Conservation (phyloP, 805 yeast genomes). For the Lachancea meyersii region DNA sequence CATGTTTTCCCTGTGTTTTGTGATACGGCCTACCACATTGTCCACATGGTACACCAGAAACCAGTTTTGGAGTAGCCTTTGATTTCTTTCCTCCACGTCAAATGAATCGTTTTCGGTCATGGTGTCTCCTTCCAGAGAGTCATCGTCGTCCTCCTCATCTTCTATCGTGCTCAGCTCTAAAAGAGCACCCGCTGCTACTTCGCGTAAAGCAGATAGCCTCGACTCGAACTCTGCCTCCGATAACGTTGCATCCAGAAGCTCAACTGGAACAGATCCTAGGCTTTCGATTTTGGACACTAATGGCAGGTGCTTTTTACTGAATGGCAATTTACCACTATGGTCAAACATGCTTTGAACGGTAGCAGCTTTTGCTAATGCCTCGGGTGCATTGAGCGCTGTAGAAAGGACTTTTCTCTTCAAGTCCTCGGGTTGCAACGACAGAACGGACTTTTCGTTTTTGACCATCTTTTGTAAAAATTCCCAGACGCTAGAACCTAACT, state of each 20-base stretch:
- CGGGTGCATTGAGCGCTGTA: constrained; percentile 5
- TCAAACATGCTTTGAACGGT: constrained; percentile 7
- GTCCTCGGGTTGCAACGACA: constrained; percentile 7
- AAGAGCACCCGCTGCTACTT: constrained; percentile 2
- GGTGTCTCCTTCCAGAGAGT: constrained; percentile 4
- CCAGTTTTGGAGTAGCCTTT: constrained; percentile 7
- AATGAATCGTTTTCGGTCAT: constrained; percentile 2
- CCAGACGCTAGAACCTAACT: constrained; percentile 8
- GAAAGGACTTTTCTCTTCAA: constrained; percentile 4
- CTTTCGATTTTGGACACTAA: constrained; percentile 9
- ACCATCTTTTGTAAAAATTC: constrained; percentile 8
- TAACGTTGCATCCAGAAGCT: constrained; percentile 1
- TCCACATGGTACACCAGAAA: constrained; percentile 9
- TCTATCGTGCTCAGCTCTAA: constrained; percentile 4
- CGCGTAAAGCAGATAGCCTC: constrained; percentile 3
- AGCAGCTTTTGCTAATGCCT: constrained; percentile 9
- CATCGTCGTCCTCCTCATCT: background rate
- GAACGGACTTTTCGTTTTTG: constrained; percentile 5
- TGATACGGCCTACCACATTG: constrained; percentile 7
- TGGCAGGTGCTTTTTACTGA: constrained; percentile 7
- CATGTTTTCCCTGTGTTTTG: constrained; percentile 3
- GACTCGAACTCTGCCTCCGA: constrained; percentile 6
- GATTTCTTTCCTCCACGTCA: constrained; percentile 4
- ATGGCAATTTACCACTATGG: constrained; percentile 4
- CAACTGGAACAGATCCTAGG: constrained; percentile 3